Percentiles rank a stretch among this genome's conserved stretches.
Evolutionary conservation across 2,329 filamentous ascomycete species (phyloP).

Genomic region (Zymoseptoria brevis): DNA sequence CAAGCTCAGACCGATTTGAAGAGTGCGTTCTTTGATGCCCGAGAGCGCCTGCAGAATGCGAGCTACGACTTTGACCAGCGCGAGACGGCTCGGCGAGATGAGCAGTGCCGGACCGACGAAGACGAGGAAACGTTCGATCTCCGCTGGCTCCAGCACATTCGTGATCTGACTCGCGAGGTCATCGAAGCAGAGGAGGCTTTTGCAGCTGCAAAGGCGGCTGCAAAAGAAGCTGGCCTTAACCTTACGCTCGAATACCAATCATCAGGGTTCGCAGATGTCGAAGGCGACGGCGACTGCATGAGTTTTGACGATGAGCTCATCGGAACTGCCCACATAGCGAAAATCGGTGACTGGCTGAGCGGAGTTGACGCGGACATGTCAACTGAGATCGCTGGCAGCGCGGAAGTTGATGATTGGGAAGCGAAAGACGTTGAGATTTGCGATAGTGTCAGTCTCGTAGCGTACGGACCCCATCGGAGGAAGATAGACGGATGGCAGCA

Average conservation of each 20-base stretch:
- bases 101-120: background rate
- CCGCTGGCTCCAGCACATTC: constrained; percentile 4
- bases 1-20: background rate
- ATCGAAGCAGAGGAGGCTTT: constrained; percentile 8
- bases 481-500: background rate
- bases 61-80: background rate
- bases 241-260: background rate
- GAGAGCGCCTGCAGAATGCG: background rate
- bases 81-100: background rate
- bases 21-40: background rate
- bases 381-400: background rate
- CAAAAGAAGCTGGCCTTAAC: constrained; percentile 1
- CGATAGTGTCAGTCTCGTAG: constrained; percentile 7
- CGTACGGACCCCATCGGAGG: background rate
- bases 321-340: background rate
- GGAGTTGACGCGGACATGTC: background rate
- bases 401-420: constrained; percentile 10
- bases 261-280: background rate
- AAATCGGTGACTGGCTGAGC: background rate
- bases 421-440: constrained; percentile 8
- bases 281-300: background rate
- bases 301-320: background rate
- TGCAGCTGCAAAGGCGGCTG: constrained; percentile 2
- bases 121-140: constrained; percentile 7
- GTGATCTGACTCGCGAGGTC: constrained; percentile 4